Conservation (phyloP, 805 yeast species). For the Lachancea sp. region DNA sequence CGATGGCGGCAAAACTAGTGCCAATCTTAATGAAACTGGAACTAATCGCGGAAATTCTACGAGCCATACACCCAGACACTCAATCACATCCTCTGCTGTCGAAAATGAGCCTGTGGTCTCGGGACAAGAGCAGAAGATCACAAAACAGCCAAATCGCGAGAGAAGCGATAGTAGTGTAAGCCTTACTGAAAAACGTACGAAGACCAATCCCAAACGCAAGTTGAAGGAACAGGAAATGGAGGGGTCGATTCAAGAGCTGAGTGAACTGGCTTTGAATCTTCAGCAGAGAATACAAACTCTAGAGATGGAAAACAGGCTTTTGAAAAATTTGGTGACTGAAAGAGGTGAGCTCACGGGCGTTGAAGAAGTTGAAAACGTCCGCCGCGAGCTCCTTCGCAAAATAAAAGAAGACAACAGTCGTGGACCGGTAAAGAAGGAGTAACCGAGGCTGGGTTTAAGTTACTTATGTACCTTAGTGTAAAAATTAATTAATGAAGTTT, state of each 20-base stretch:
- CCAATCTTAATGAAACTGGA: not conserved
- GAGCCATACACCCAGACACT: not conserved
- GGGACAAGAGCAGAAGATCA: not conserved
- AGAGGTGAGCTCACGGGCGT: constrained; percentile 53
- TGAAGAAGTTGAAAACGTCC: constrained; percentile 47
- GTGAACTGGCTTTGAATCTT: constrained; percentile 55
- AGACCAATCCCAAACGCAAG: constrained; percentile 58
- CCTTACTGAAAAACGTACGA: constrained; percentile 5
- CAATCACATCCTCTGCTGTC: not conserved
- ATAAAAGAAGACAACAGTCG: constrained; percentile 5
- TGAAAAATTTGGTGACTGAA: constrained; percentile 77
- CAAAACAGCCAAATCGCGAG: not conserved
- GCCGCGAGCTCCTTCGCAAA: constrained; percentile 24
- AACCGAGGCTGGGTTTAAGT: not conserved
- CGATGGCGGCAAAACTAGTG: not conserved
- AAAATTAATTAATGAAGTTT: not conserved
- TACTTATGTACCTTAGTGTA: not conserved
- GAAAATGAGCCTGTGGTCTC: not conserved
- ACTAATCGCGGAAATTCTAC: not conserved
- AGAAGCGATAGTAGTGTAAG: not conserved
- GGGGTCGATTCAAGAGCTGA: constrained; percentile 61
- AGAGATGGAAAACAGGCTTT: constrained; percentile 87
- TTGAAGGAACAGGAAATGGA: constrained; percentile 89
- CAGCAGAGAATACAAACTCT: constrained; percentile 74
- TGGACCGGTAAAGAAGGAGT: not conserved